Percentiles rank a stretch among this genome's conserved stretches.
phyloP scores from a whole-genome alignment of 208 protist genomes.

The Leishmania turanica region DNA sequence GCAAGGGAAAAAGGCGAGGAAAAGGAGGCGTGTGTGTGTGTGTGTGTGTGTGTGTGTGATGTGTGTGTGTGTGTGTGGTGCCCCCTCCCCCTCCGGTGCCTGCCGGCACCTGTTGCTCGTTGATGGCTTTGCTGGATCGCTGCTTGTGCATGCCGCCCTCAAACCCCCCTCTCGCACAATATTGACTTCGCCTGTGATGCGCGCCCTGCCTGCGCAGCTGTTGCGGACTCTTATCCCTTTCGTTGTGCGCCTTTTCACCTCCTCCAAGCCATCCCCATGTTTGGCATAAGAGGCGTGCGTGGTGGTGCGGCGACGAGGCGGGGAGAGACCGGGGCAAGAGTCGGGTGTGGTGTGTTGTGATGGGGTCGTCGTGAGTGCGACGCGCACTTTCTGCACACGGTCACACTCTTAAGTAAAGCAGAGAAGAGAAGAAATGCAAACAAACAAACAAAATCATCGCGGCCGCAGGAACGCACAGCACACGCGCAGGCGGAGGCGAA shows the following conservation, averaged over 20 bases:
- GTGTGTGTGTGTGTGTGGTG: background rate
- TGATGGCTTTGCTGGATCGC: background rate
- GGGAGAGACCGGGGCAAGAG: too few species aligned
- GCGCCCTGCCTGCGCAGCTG: background rate
- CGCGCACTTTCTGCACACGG: background rate
- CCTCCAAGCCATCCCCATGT: background rate
- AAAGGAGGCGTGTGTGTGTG: too few species aligned
- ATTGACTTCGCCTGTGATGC: too few species aligned
- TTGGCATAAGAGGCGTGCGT: background rate
- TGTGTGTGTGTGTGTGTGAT: too few species aligned
- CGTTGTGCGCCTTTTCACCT: background rate
- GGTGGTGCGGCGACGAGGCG: background rate
- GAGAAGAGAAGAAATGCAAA: background rate
- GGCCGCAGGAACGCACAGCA: background rate
- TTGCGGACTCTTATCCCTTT: background rate
- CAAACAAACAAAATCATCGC: background rate
- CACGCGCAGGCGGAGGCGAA: background rate
- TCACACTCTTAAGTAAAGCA: background rate
- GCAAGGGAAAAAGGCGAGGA: too few species aligned
- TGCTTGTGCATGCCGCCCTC: background rate
- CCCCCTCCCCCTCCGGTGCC: background rate
- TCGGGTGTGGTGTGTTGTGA: background rate
- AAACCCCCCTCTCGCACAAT: background rate
- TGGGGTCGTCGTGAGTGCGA: background rate
- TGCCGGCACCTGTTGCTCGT: background rate